These are phyloP conservation scores for Ophiocordyceps camponoti-floridani DNA, from an alignment of 2,329 filamentous ascomycete species.

Conservation along the genomic window DNA sequence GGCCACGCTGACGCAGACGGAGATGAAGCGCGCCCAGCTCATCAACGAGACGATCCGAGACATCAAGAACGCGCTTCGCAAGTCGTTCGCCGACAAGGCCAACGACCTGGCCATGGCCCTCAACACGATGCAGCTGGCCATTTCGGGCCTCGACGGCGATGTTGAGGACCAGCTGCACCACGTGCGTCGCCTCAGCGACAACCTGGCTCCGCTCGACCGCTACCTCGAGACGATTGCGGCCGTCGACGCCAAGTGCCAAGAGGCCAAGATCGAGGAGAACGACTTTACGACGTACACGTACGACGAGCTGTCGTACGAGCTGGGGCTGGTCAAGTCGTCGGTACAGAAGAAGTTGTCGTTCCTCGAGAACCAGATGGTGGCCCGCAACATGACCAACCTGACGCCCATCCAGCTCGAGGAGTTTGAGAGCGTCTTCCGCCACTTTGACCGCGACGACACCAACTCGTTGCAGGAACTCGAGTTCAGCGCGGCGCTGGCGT, in stretches of 20 bases:
- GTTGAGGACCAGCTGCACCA: slow-evolving; percentile 87
- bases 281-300: slow-evolving; percentile 99
- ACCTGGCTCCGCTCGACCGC: slow-evolving; percentile 72
- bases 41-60: slow-evolving; percentile 98
- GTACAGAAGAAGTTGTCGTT: slow-evolving; percentile 95
- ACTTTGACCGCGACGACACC: slow-evolving; percentile 86
- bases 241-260: slow-evolving; percentile 74
- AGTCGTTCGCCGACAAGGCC: slow-evolving; percentile 90
- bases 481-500: slow-evolving; percentile 90
- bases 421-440: slow-evolving; percentile 94
- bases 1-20: slow-evolving; percentile 60
- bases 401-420: slow-evolving; percentile 97
- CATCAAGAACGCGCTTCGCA: slow-evolving; percentile 89
- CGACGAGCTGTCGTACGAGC: slow-evolving; percentile 87
- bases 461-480: slow-evolving; percentile 87
- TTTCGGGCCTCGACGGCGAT: slow-evolving; percentile 93
- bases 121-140: slow-evolving; percentile 85
- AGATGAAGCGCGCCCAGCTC: slow-evolving; percentile 75
- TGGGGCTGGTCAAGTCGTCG: slow-evolving; percentile 76
- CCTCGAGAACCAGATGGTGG: slow-evolving; percentile 96
- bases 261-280: slow-evolving; percentile 98
- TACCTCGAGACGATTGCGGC: slow-evolving; percentile 78
- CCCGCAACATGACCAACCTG: slow-evolving; percentile 94
- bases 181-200: slow-evolving; percentile 69
- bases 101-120: slow-evolving; percentile 94